Evolutionary conservation across 2,329 filamentous ascomycete genomes (phyloP).

Genomic region (Aspergillus pseudonomiae): DNA sequence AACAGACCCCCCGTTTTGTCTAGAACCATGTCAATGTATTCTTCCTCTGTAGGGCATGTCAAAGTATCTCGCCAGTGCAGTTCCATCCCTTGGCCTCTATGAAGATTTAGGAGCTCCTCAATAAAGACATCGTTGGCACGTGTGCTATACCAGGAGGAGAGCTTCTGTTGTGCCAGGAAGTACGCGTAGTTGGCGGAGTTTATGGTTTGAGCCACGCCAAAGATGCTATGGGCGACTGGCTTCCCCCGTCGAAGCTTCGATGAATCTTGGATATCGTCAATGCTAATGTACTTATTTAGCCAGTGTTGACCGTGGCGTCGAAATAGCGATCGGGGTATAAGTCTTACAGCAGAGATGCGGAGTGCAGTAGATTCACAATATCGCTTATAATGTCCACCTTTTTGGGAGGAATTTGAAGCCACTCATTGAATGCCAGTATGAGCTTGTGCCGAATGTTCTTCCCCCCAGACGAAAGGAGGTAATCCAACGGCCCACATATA

Average conservation of each 20-base stretch:
- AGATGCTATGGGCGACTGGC: slow-evolving; percentile 53
- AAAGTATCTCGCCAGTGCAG: slow-evolving; percentile 46
- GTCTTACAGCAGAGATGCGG: slow-evolving; percentile 42
- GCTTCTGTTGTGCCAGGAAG: slow-evolving; percentile 39
- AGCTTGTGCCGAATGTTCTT: slow-evolving; percentile 46
- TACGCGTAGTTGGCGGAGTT: slow-evolving; percentile 50
- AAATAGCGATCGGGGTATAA: neutral
- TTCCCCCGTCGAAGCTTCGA: slow-evolving; percentile 50
- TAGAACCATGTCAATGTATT: slow-evolving; percentile 47
- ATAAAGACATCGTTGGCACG: slow-evolving; percentile 39
- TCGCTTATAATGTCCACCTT: slow-evolving; percentile 45
- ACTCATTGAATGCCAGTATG: slow-evolving; percentile 48
- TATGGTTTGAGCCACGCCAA: slow-evolving; percentile 53
- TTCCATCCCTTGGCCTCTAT: slow-evolving; percentile 47
- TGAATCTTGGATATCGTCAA: slow-evolving; percentile 55
- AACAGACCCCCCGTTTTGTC: slow-evolving; percentile 49
- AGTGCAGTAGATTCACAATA: slow-evolving; percentile 47
- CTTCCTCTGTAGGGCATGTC: slow-evolving; percentile 41
- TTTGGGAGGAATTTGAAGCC: slow-evolving; percentile 42
- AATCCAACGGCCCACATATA: neutral
- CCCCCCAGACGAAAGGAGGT: slow-evolving; percentile 29
- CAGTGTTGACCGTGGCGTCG: neutral
- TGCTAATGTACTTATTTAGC: slow-evolving; percentile 24
- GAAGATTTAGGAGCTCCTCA: slow-evolving; percentile 42
- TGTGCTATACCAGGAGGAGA: slow-evolving; percentile 32